These are phyloP conservation scores for Xylaria longipes DNA, from an alignment of 495 filamentous ascomycete genomes.

Conservation along the genomic window DNA sequence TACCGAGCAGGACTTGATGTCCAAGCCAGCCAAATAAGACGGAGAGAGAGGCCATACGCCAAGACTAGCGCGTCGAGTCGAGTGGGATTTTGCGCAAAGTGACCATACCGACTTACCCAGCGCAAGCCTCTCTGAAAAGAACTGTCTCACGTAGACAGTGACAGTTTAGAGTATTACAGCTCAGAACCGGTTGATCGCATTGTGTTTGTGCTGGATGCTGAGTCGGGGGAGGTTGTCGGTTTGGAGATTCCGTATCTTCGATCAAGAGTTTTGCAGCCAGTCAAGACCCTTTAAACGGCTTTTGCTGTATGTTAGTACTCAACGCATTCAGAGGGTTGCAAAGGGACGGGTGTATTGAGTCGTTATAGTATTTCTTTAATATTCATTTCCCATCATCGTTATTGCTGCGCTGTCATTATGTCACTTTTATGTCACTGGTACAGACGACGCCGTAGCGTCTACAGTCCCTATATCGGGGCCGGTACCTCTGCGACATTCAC, in stretches of 20 bases:
- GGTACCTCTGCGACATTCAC: conserved; percentile 32
- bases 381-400: conserved; percentile 6
- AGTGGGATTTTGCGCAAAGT: background rate
- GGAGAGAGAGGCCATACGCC: background rate
- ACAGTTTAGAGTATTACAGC: conserved; percentile 43
- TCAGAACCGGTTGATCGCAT: conserved; percentile 45
- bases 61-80: conserved; percentile 3
- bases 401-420: background rate
- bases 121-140: conserved; percentile 30
- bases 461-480: background rate
- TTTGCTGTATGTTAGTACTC: background rate
- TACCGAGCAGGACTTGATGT: background rate
- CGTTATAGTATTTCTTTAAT: background rate
- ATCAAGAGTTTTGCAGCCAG: background rate
- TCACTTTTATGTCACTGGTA: background rate
- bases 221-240: conserved; percentile 37
- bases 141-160: conserved; percentile 46
- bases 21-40: background rate
- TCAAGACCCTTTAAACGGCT: background rate
- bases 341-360: background rate
- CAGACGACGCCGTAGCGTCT: background rate
- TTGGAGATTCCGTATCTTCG: conserved; percentile 41
- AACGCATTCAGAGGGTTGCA: background rate
- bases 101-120: background rate
- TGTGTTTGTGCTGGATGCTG: conserved; percentile 45